Conservation (phyloP, 345 rosid genomes). For the Rhodomyrtus tomentosa region DNA sequence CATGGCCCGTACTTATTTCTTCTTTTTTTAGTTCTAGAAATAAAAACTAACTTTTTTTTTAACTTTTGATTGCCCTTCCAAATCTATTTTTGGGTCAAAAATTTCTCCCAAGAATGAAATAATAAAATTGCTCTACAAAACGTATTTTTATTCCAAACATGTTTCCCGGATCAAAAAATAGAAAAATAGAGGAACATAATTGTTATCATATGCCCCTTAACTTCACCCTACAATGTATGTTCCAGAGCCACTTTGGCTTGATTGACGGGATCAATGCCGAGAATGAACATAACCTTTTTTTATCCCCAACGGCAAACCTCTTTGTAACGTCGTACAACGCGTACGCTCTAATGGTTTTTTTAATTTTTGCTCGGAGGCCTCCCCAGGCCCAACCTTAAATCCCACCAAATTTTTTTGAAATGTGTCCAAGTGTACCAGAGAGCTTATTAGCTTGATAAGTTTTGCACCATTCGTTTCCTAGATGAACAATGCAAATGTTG, state of each 20-base stretch:
- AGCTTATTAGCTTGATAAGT: background rate
- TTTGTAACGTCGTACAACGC: background rate
- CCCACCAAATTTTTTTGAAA: background rate
- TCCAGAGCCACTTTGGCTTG: background rate
- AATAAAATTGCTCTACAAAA: no score
- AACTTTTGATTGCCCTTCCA: no score
- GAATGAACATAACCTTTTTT: background rate
- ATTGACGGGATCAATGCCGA: background rate
- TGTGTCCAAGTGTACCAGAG: background rate
- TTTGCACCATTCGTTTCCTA: background rate
- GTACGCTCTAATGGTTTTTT: background rate
- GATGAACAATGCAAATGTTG: background rate
- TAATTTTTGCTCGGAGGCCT: background rate
- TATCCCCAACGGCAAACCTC: background rate
- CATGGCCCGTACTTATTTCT: no score
- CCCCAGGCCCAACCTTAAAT: background rate
- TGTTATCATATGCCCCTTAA: no score
- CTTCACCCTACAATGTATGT: background rate
- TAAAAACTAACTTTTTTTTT: no score
- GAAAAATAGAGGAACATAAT: no score
- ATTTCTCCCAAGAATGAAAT: no score
- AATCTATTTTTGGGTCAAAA: no score
- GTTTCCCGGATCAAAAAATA: no score
- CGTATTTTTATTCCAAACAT: no score
- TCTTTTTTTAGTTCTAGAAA: no score